Evolutionary conservation across 805 yeast genomes (phyloP), one percentile per base, ranked within the genome.

Genomic region (Dipodascus geniculatus): DNA sequence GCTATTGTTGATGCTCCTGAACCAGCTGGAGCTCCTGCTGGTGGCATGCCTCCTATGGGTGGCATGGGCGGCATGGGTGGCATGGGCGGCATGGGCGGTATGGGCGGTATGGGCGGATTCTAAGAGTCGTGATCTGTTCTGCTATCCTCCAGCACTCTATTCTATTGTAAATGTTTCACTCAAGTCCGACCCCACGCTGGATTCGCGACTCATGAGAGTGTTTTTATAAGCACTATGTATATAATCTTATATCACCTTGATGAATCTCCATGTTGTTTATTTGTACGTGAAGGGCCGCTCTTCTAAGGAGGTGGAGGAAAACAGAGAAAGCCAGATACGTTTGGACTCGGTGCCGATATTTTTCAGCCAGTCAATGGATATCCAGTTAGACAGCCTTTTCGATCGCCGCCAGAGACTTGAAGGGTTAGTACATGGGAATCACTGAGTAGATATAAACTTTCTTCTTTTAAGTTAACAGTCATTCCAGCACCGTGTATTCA

Each of bases 1-100:
- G 97, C 97, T 59, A 87, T 93, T 66, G 96, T 89, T 56, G 96
- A 86, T 63, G 96, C 95, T 60, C 95, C 97, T 64, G 74, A 73
- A 61, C 93, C 91, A 65, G 73, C 78, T 54, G 73, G 80, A 53
- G 74, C 84, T 60, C 76, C 77, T 50, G 76, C 77, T 73, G 83
- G 82, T 55, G 84, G 83, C 60, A 78, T 79, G 79, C 81, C 81
- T 57, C 88, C 87, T 61, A 70, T 69, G 65, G 73, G 72, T 50
- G 71, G 73, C 60, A 65, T 64, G 68, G 67, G 68, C 48, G 72
- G 70, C 51, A 68, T 68, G 71, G 65, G 65, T 48, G 63, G 63
- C 48, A 61, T 63, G 65, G 65, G 65, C 54, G 64, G 44, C 4
- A 38, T 38, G 44, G 44, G 44, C 44, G 44, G 44, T 28, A n/a